A percentile compares a stretch with the other conserved stretches of the same genome.
Evolutionary conservation across 768 basidiomycete genomes (phyloP).

Genomic region (Cystofilobasidium bisporidii): DNA sequence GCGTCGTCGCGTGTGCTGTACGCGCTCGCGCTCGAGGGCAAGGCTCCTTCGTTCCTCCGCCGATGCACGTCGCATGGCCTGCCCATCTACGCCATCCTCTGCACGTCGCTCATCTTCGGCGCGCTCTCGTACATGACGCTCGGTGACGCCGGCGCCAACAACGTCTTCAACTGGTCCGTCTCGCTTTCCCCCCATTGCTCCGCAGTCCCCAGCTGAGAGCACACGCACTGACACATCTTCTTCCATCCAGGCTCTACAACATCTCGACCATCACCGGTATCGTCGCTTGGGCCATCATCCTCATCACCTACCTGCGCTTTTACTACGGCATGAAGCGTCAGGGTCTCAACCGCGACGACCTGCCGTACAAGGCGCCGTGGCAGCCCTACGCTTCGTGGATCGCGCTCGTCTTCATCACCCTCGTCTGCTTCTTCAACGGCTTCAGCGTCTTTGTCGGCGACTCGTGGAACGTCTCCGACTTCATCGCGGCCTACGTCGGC

Average conservation of each 20-base stretch:
- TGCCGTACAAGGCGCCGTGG: constrained; percentile 28
- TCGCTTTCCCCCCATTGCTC: too few species aligned
- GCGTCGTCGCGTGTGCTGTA: constrained; percentile 37
- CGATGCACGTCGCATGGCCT: constrained; percentile 37
- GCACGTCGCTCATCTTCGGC: constrained; percentile 31
- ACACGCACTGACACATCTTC: too few species aligned
- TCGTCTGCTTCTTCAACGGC: constrained; percentile 33
- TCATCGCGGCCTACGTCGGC: constrained; percentile 33
- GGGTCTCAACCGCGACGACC: constrained; percentile 5
- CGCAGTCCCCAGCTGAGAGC: too few species aligned
- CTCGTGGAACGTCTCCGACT: constrained; percentile 30
- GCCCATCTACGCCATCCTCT: constrained; percentile 31
- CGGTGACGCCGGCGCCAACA: constrained; percentile 14
- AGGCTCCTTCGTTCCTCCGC: constrained; percentile 37
- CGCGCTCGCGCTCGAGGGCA: constrained; percentile 36
- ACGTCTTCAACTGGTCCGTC: constrained; percentile 28
- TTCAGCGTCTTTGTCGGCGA: constrained; percentile 36
- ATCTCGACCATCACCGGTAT: constrained; percentile 39
- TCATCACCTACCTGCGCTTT: constrained; percentile 22
- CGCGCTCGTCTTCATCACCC: constrained; percentile 25
- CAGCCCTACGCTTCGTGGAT: constrained; percentile 33
- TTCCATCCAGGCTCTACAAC: constrained; percentile 35
- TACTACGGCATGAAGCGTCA: constrained; percentile 27
- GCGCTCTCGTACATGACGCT: constrained; percentile 31
- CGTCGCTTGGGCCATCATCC: constrained; percentile 24